These are phyloP conservation scores for Penstemon eatonii DNA, from an alignment of 257 asterid genomes.

Conservation along the genomic window DNA sequence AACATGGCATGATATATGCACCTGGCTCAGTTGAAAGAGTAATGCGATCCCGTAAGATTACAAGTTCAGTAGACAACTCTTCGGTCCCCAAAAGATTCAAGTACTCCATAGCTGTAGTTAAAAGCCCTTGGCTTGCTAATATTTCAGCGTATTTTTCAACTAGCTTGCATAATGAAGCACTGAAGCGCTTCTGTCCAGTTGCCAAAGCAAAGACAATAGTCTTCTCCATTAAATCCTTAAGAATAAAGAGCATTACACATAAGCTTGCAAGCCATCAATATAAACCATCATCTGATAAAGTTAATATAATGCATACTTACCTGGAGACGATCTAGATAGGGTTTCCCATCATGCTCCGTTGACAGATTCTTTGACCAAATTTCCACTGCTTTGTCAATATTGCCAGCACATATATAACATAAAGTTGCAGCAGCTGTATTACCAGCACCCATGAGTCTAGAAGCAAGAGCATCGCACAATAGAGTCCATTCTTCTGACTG, in stretches of 20 bases:
- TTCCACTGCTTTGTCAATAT: conserved; percentile 86
- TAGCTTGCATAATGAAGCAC: conserved; percentile 80
- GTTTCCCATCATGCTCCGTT: conserved; percentile 66
- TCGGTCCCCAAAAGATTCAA: conserved; percentile 87
- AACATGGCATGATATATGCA: conserved; percentile 29
- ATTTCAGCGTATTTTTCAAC: conserved; percentile 98
- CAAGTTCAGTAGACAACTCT: conserved; percentile 84
- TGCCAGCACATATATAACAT: conserved; percentile 93
- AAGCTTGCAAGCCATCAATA: conserved; percentile 13
- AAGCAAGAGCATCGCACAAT: conserved; percentile 83
- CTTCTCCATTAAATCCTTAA: conserved; percentile 96
- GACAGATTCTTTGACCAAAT: conserved; percentile 87
- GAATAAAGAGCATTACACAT: conserved; percentile 20
- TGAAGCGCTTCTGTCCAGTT: conserved; percentile 80
- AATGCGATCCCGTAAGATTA: conserved; percentile 84
- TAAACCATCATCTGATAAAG: conserved; percentile 17
- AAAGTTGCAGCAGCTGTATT: conserved; percentile 80
- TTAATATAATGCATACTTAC: conserved; percentile 39
- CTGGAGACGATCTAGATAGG: conserved; percentile 85
- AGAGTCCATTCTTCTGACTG: conserved; percentile 81
- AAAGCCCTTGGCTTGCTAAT: conserved; percentile 93
- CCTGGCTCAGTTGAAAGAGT: conserved; percentile 79
- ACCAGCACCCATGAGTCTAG: conserved; percentile 84
- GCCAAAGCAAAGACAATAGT: conserved; percentile 91
- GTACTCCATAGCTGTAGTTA: conserved; percentile 89